phyloP scores from a whole-genome alignment of 2,329 filamentous ascomycete genomes.

The Penicillium verrucosum region DNA sequence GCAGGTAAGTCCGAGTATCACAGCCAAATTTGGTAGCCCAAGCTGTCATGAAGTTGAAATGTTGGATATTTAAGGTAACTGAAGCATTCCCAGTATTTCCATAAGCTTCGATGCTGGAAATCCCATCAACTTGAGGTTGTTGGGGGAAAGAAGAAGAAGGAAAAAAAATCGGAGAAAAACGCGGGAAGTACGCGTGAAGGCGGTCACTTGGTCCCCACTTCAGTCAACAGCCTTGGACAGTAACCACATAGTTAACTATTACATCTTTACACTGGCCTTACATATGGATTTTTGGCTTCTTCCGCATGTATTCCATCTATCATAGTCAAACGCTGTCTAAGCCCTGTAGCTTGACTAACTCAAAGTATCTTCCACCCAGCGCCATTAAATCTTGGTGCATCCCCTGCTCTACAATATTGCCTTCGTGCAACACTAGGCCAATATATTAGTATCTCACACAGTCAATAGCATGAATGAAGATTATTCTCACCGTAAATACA shows the following conservation, averaged over 20 bases:
- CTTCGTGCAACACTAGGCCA: no score
- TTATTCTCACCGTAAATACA: background rate
- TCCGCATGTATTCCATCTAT: no score
- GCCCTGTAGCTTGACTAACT: no score
- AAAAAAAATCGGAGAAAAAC: conserved; percentile 7
- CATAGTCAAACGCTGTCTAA: no score
- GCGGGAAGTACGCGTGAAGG: conserved; percentile 7
- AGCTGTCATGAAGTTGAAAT: conserved; percentile 25
- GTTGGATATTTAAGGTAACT: background rate
- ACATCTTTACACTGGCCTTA: no score
- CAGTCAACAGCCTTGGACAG: background rate
- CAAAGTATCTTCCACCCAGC: no score
- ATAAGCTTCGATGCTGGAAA: background rate
- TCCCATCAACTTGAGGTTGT: background rate
- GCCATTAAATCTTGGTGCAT: no score
- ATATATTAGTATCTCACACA: no score
- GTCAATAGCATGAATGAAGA: no score
- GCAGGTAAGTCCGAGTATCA: conserved; percentile 20
- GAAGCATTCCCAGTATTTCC: conserved; percentile 3
- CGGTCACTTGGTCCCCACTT: conserved; percentile 8
- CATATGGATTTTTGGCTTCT: no score
- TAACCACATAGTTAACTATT: no score
- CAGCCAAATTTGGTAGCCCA: conserved; percentile 12
- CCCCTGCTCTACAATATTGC: no score
- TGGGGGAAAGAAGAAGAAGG: background rate